phyloP scores from a whole-genome alignment of 169 alveolate species.

The Plasmodium fragile region DNA sequence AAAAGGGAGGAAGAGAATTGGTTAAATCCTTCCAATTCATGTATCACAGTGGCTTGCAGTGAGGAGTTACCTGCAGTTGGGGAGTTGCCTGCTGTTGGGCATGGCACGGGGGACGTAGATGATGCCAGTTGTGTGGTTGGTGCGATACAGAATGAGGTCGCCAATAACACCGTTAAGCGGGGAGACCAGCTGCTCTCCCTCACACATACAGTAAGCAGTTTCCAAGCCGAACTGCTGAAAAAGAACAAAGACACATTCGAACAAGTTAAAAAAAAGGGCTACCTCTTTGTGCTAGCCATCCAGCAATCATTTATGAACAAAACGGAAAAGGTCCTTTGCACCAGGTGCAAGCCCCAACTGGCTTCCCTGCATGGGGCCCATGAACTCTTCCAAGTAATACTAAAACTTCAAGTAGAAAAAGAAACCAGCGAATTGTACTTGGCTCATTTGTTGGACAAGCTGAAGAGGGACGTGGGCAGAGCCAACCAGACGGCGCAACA shows the following conservation, averaged over 20 bases:
- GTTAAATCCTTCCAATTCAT: background rate
- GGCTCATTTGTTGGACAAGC: conserved; percentile 31
- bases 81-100: too few relatives aligned
- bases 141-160: background rate
- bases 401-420: conserved; percentile 72
- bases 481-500: background rate
- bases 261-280: conserved; percentile 33
- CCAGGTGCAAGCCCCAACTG: conserved; percentile 1
- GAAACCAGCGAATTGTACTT: conserved; percentile 71
- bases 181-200: conserved; percentile 1
- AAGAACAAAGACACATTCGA: conserved; percentile 32
- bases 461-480: conserved; percentile 21
- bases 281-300: conserved; percentile 29
- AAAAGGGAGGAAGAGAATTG: background rate
- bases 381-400: conserved; percentile 29
- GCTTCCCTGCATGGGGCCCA: background rate
- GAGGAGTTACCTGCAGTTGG: background rate
- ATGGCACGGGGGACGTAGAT: background rate
- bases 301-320: conserved; percentile 52
- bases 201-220: conserved; percentile 12
- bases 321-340: conserved; percentile 44
- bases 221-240: conserved; percentile 20
- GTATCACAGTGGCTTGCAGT: background rate
- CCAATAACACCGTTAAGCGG: background rate
- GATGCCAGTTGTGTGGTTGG: background rate